phyloP scores from a whole-genome alignment of 2,329 filamentous ascomycete genomes.

The Chalaropsis ovoidea region DNA sequence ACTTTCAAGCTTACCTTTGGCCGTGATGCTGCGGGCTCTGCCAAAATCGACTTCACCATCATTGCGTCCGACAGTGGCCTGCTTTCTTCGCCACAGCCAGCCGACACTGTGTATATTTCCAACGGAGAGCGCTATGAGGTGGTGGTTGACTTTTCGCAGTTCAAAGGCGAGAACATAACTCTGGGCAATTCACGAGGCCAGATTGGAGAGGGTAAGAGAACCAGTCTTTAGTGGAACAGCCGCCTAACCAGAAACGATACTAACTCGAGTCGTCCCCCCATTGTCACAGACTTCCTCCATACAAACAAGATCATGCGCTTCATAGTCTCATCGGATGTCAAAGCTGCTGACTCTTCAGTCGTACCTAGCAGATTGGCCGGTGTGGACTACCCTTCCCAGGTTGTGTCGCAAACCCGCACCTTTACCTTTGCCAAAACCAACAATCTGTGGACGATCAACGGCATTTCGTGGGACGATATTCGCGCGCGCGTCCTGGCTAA shows the following conservation, averaged over 20 bases:
- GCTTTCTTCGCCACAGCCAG: constrained; percentile 30
- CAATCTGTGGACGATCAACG: constrained; percentile 44
- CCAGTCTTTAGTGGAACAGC: background rate
- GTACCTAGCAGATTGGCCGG: constrained; percentile 33
- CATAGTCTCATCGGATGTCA: constrained; percentile 35
- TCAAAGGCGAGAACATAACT: constrained; percentile 40
- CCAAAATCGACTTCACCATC: constrained; percentile 40
- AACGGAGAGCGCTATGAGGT: constrained; percentile 51
- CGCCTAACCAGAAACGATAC: background rate
- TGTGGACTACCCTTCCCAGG: constrained; percentile 34
- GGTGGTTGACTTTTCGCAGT: constrained; percentile 45
- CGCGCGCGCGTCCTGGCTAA: constrained; percentile 41
- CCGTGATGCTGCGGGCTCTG: constrained; percentile 30
- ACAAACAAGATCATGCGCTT: constrained; percentile 46
- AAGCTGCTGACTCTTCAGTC: constrained; percentile 33
- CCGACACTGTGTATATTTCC: constrained; percentile 33
- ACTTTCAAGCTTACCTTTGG: constrained; percentile 42
- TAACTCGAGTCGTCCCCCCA: background rate
- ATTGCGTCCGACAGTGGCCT: constrained; percentile 47
- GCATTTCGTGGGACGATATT: constrained; percentile 39
- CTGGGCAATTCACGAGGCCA: constrained; percentile 29
- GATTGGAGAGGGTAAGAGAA: constrained; percentile 21
- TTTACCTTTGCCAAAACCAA: constrained; percentile 40
- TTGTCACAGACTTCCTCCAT: constrained; percentile 38
- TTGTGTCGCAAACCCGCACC: constrained; percentile 35